phyloP scores from a whole-genome alignment of 805 yeast genomes.

The Wickerhamomyces rabaulensis region DNA sequence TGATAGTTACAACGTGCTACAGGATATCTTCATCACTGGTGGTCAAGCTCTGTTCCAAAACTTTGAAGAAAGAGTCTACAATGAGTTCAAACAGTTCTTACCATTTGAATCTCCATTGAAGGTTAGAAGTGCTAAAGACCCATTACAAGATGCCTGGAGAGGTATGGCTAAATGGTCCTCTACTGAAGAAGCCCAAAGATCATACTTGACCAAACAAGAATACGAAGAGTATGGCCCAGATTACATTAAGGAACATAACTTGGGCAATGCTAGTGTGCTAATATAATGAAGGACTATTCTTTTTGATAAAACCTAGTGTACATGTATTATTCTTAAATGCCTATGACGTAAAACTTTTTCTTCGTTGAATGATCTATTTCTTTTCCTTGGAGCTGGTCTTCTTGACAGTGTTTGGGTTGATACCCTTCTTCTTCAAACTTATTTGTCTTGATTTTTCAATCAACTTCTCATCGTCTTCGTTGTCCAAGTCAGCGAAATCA shows the following conservation, averaged over 20 bases:
- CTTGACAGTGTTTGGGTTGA: constrained; percentile 49
- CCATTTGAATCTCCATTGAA: constrained; percentile 62
- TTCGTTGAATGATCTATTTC: background rate
- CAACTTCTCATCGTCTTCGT: constrained; percentile 66
- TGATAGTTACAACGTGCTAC: constrained; percentile 45
- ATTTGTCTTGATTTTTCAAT: constrained; percentile 66
- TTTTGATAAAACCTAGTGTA: background rate
- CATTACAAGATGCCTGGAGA: constrained; percentile 81
- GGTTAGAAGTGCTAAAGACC: constrained; percentile 62
- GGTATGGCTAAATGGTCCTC: constrained; percentile 85
- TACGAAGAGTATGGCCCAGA: constrained; percentile 89
- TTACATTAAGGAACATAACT: constrained; percentile 78
- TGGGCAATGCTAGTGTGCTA: constrained; percentile 48
- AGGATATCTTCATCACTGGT: constrained; percentile 80
- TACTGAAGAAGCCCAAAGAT: constrained; percentile 37
- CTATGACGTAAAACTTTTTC: background rate
- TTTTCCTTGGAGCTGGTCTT: background rate
- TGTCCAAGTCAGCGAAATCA: constrained; percentile 79
- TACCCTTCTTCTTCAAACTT: constrained; percentile 63
- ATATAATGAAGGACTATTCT: background rate
- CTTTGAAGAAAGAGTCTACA: constrained; percentile 58
- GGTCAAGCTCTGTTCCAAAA: constrained; percentile 69
- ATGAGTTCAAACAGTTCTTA: constrained; percentile 64
- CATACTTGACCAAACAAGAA: constrained; percentile 60
- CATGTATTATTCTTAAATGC: background rate